These are phyloP conservation scores for Iberis pinnata DNA, from an alignment of 345 rosid genomes.

Conservation along the genomic window DNA sequence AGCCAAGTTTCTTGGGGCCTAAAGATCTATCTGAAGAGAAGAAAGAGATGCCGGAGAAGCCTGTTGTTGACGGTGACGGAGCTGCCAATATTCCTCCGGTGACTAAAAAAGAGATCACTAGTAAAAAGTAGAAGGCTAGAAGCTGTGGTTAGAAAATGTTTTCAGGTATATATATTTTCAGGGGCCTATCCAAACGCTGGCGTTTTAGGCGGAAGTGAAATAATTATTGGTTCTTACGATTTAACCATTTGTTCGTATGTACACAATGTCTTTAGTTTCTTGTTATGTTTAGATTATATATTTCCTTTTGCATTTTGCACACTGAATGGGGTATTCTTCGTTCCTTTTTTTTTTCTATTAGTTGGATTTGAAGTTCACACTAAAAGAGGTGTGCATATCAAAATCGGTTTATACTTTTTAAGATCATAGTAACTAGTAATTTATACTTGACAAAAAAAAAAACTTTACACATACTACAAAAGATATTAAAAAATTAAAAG, in stretches of 20 bases:
- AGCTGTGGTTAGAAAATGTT: background rate
- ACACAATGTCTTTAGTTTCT: background rate
- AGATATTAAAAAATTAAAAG: too few species aligned
- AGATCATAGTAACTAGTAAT: too few species aligned
- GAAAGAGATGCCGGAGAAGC: slow-evolving; percentile 19
- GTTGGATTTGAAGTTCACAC: too few species aligned
- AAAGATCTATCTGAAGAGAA: slow-evolving; percentile 39
- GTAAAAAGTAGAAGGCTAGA: slow-evolving; percentile 12
- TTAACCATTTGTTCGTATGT: too few species aligned
- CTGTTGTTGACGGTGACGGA: slow-evolving; percentile 25
- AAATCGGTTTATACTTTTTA: too few species aligned
- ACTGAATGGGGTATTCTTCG: too few species aligned
- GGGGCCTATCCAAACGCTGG: background rate
- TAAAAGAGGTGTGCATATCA: too few species aligned
- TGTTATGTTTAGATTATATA: too few species aligned
- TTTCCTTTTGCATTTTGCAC: too few species aligned
- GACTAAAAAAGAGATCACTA: slow-evolving; percentile 20
- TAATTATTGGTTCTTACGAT: slow-evolving; percentile 4
- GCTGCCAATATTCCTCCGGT: slow-evolving; percentile 19
- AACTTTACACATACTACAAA: too few species aligned
- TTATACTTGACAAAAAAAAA: too few species aligned
- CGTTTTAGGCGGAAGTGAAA: slow-evolving; percentile 12
- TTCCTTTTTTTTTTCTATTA: too few species aligned
- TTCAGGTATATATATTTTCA: background rate
- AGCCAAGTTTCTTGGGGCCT: slow-evolving; percentile 58